A percentile compares a stretch with the other conserved stretches of the same genome.
phyloP scores from a whole-genome alignment of 306 rosid species.

The Glycyrrhiza uralensis region DNA sequence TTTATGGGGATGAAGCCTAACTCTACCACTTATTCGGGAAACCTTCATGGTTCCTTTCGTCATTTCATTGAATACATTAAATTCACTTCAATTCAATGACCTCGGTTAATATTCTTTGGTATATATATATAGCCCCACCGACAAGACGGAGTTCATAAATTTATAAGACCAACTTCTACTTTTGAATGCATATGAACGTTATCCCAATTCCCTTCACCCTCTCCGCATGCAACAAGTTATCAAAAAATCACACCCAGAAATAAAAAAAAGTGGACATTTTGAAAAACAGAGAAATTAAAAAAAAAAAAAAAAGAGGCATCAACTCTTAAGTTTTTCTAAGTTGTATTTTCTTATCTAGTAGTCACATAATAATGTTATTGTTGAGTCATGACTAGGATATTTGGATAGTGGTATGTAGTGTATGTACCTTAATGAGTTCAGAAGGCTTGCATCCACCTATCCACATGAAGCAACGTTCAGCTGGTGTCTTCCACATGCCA shows the following conservation, averaged over 20 bases:
- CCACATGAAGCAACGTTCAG: constrained; percentile 96
- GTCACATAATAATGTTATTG: constrained; percentile 26
- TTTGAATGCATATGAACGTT: background rate
- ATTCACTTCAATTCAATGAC: too few species aligned
- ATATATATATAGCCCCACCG: constrained; percentile 29
- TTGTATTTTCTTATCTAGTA: constrained; percentile 18
- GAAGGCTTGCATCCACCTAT: constrained; percentile 92
- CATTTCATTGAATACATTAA: constrained; percentile 42
- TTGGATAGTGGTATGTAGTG: background rate
- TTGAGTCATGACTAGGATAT: background rate
- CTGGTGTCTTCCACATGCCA: constrained; percentile 94
- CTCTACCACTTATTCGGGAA: constrained; percentile 41
- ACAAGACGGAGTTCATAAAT: constrained; percentile 27
- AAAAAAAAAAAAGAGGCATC: too few species aligned
- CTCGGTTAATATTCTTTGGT: too few species aligned
- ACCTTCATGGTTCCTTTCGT: constrained; percentile 43
- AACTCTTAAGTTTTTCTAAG: too few species aligned
- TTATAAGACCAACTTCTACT: background rate
- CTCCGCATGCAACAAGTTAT: constrained; percentile 2
- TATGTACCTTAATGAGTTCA: constrained; percentile 78
- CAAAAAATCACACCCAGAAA: background rate
- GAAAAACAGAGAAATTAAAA: background rate
- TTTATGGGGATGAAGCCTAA: constrained; percentile 48
- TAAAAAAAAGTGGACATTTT: background rate
- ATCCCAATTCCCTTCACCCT: background rate